Base-by-base conservation (phyloP, 345 rosid genomes). In the Toxicodendron radicans region DNA sequence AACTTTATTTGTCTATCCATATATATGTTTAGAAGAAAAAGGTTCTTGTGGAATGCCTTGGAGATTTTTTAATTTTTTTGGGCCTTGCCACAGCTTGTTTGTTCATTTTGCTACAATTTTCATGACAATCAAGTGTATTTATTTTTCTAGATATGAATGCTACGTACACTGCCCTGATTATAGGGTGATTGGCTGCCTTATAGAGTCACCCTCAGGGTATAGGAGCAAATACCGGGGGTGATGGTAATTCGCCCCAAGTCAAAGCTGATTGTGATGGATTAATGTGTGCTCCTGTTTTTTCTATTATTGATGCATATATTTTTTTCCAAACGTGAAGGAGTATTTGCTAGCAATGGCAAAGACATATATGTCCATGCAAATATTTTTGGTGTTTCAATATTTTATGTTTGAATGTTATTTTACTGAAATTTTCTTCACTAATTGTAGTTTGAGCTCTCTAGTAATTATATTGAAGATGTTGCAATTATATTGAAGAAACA, bases 231-330 rank as follows among this genome's bases (percentile, higher is more conserved):
- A n/a, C n/a, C n/a, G n/a, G n/a, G n/a, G n/a, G n/a, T 33, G 46
- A 53, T 35, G 27, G 20, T 20, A 18, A 38, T 32, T 68, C 46
- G 32, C 11, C 54, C 48, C 2, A 33, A 68, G 35, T 68, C 46
- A 68, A 64, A 43, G 5, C 68, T 20, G 68, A 41, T 64, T 32
- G 53, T 21, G 32, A n/a, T 21, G 27, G 46, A 46, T 53, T 68
- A 12, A 59, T 66, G 6, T 12, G 6, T 23, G 35, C 59, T n/a
- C 27, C 60, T 7, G 11, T 68, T 48, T 53, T 35, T 43, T 52
- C 10, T 68, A 14, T 33, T 18, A 27, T 53, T 6, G 17, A 49
- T 30, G 17, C 23, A 33, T 48, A 51, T 51, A 51, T 51, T 41
- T 10, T 67, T 18, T 8, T 53, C 35, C 49, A 2, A 20, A 4